Conservation (phyloP, 305 asterid species). For the Fraxinus sp. region DNA sequence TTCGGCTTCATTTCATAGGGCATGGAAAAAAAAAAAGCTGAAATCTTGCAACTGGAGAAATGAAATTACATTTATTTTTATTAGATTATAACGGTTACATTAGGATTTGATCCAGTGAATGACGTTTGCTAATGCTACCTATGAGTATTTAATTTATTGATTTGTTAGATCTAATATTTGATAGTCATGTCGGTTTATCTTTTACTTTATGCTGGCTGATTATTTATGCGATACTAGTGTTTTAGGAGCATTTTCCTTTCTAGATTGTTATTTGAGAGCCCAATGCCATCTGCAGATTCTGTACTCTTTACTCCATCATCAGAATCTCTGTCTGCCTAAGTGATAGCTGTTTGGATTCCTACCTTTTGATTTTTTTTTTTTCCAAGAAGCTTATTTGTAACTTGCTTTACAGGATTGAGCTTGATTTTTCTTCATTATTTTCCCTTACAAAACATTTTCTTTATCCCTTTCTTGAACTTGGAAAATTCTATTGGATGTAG, state of each 20-base stretch:
- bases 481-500: neutral
- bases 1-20: slow-evolving; percentile 11
- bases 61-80: neutral
- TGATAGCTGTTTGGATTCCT: neutral
- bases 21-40: neutral
- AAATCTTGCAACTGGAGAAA: slow-evolving; percentile 3
- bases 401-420: neutral
- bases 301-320: neutral
- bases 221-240: slow-evolving; percentile 8
- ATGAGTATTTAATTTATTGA: slow-evolving; percentile 15
- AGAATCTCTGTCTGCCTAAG: slow-evolving; percentile 16
- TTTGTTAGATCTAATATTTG: slow-evolving; percentile 10
- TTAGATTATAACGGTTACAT: neutral
- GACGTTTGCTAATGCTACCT: neutral
- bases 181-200: neutral
- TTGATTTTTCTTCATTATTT: neutral
- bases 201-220: slow-evolving; percentile 5
- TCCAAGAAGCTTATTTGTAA: neutral
- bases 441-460: neutral
- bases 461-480: neutral
- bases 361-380: neutral
- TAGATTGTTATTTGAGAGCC: neutral
- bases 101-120: neutral
- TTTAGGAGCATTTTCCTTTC: neutral
- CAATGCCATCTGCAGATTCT: neutral